phyloP scores from a whole-genome alignment of 2,329 filamentous ascomycete species.

The Penicillium sp. region DNA sequence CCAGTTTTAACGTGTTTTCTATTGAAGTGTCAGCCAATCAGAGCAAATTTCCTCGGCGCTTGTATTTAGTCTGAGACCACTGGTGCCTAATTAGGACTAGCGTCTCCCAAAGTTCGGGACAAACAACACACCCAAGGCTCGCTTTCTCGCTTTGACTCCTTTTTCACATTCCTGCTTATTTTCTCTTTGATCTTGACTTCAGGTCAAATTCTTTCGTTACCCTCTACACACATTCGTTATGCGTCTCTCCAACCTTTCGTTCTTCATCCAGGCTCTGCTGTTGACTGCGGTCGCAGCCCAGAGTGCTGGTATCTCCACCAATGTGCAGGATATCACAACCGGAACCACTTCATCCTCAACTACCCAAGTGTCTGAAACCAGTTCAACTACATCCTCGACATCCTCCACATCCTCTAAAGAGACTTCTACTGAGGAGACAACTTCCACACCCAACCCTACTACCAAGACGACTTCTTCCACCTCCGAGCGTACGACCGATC shows the following conservation, averaged over 20 bases:
- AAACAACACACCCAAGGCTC: background rate
- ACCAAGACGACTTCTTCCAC: slow-evolving; percentile 2
- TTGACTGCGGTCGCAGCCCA: slow-evolving; percentile 34
- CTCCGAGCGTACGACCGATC: slow-evolving; percentile 5
- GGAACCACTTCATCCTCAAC: slow-evolving; percentile 11
- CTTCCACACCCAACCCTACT: slow-evolving; percentile 14
- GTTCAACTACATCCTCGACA: slow-evolving; percentile 14
- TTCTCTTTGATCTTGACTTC: slow-evolving; percentile 9
- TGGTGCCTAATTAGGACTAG: background rate
- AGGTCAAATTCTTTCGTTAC: slow-evolving; percentile 8
- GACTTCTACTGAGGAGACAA: slow-evolving; percentile 15
- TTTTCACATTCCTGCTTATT: slow-evolving; percentile 12
- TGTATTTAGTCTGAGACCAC: slow-evolving; percentile 1
- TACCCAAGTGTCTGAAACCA: slow-evolving; percentile 3
- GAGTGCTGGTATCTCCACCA: slow-evolving; percentile 20
- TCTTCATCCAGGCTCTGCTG: slow-evolving; percentile 35
- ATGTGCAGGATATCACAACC: slow-evolving; percentile 14
- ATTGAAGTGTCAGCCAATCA: background rate
- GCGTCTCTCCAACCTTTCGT: slow-evolving; percentile 32
- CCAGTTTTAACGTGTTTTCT: slow-evolving; percentile 4
- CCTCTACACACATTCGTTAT: slow-evolving; percentile 9
- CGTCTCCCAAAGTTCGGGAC: background rate
- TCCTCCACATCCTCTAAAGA: slow-evolving; percentile 13
- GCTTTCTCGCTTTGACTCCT: slow-evolving; percentile 10
- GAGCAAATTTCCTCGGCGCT: background rate